Evolutionary conservation across 805 yeast species (phyloP), one percentile per base, ranked within the genome.

Genomic region (Teunomyces tritomae): DNA sequence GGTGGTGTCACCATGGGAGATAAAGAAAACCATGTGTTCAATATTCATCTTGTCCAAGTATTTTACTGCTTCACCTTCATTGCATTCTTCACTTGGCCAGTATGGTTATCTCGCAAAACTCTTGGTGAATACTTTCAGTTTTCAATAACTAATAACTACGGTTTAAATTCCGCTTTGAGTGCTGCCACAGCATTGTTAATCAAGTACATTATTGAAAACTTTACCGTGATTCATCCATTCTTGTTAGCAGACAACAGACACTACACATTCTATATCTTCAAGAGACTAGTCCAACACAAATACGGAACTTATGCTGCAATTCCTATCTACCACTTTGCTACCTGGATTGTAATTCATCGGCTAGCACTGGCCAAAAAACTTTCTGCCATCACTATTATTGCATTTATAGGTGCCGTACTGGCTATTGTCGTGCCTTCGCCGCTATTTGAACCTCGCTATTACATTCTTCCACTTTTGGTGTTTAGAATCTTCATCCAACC

Each of bases 211-310:
- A 75, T 88, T 16, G 71, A 82, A 32, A 73, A 73, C 49, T 85
- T 77, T 63, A 87, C 97, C 0, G 71, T 85, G 2, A 84, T 83
- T 2, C 99, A 94, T 64, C 97, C 97, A 6, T 94, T 92, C 64
- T 65, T 94, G 34, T 73, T 92, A 39, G 95, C 98, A 0, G 99
- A 94, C 64, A 94, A 94, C 68, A 80, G 99, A 57, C 99, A 94
- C 65, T 89, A 83, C 63, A 83, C 96, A 0, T 94, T 94, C 63
- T 94, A 94, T 65, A 67, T 94, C 32, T 88, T 87, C 80, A 80
- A 83, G 48, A 79, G 78, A 49, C 57, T 94, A 26, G 77, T 92
- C 39, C 67, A 79, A 54, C 68, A 73, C 17, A 70, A 65, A 29
- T 63, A 74, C 48, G 74, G 77, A 47, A 71, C 80, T 14, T 71